Evolutionary conservation across 768 basidiomycete genomes (phyloP), one percentile per base, ranked within the genome.

Genomic region (Kwoniella sp.): DNA sequence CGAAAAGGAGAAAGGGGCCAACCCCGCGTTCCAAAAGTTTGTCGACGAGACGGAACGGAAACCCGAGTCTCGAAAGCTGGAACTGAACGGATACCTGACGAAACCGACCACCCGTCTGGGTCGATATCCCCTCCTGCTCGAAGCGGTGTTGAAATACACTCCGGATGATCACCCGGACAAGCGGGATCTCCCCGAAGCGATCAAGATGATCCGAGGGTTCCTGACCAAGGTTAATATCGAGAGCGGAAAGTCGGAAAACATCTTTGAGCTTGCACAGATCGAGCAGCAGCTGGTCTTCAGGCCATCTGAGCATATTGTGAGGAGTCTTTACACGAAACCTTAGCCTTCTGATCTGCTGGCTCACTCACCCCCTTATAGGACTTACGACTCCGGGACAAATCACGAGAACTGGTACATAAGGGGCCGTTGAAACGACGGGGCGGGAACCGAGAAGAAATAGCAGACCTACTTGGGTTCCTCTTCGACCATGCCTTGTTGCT

Each of bases 21-120:
- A 99, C 76, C 82, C 86, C 5, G 87, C 84, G 11, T 99, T 99
- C 76, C 86, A 89, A 46, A 83, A 83, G 54, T 99, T 98, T 73
- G 95, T 98, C 26, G 95, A 98, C 80, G 78, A 83, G 59, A 88
- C 87, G 2, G 95, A 99, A 71, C 86, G 95, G 17, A 78, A 87
- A 17, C 92, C 92, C 0, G 91, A 95, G 71, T 96, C 92, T 8
- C 81, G 93, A 25, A 98, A 96, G 76, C 81, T 98, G 29, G 95
- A 99, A 75, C 77, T 99, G 42, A 99, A 99, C 71, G 95, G 89
- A 1, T 99, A 98, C 73, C 78, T 99, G 33, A 99, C 95, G 6
- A 98, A 96, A 73, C 95, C 95, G 1, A 98, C 95, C 2, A 98
- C 95, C 5, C 85, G 95, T 63, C 79, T 99, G 23, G 95, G 93